phyloP scores from a whole-genome alignment of 2,329 filamentous ascomycete species.

The Trichoderma sp. region DNA sequence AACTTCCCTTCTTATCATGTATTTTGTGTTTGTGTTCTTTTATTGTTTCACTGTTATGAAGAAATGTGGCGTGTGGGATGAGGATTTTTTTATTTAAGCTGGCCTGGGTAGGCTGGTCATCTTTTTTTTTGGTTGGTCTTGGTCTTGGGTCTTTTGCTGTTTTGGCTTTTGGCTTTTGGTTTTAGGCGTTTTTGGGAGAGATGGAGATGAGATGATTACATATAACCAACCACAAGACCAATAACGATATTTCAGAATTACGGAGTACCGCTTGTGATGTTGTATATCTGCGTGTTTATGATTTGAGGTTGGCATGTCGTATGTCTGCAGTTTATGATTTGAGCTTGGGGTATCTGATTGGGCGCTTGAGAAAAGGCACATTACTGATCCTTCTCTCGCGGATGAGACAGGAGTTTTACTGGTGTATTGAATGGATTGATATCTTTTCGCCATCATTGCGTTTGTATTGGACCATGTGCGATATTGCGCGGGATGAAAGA shows the following conservation, averaged over 20 bases:
- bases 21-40: constrained; percentile 13
- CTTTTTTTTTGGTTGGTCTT: not conserved
- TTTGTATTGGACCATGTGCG: not conserved
- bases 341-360: not conserved
- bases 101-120: not conserved
- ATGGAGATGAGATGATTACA: not conserved
- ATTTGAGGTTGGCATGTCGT: not conserved
- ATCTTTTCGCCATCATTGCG: not conserved
- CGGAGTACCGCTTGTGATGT: not conserved
- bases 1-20: constrained; percentile 1
- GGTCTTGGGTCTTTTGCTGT: not conserved
- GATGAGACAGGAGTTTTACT: not conserved
- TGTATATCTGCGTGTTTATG: not conserved
- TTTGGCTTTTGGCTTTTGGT: not conserved
- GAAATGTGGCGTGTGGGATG: constrained; percentile 7
- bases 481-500: not conserved
- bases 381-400: not conserved
- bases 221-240: not conserved
- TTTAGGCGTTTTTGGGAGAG: constrained; percentile 5
- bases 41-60: constrained; percentile 12
- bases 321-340: not conserved
- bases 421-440: not conserved
- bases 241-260: not conserved
- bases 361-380: not conserved
- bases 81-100: not conserved